Evolutionary conservation across 805 yeast species (phyloP).

Genomic region (Grigorovia yakushimaensis): DNA sequence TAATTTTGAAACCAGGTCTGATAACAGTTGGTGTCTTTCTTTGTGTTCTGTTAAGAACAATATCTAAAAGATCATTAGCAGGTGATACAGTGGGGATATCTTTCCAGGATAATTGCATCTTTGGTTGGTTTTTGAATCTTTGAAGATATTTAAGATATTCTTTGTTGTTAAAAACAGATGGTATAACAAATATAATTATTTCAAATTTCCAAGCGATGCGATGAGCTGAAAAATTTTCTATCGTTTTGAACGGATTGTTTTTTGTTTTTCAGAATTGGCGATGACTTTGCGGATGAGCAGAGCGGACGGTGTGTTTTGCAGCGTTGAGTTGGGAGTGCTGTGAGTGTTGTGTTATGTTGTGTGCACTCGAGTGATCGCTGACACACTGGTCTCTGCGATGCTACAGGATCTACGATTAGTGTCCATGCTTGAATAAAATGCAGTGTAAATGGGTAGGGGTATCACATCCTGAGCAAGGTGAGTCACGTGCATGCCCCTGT

Average conservation of each 20-base stretch:
- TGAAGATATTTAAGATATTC: not conserved
- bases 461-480: too few relatives aligned
- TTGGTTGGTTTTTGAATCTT: not conserved
- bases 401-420: too few relatives aligned
- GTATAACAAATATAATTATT: not conserved
- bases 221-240: conserved; percentile 10
- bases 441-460: too few relatives aligned
- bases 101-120: conserved; percentile 97
- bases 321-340: not conserved
- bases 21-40: conserved; percentile 99
- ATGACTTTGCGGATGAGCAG: not conserved
- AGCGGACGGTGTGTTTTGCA: not conserved
- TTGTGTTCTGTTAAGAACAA: conserved; percentile 93
- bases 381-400: too few relatives aligned
- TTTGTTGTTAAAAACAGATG: not conserved
- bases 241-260: conserved; percentile 1
- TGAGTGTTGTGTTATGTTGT: not conserved
- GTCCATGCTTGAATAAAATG: too few relatives aligned
- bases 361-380: too few relatives aligned
- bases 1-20: conserved; percentile 90
- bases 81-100: conserved; percentile 94
- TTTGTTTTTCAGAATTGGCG: not conserved
- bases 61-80: conserved; percentile 88
- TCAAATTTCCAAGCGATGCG: conserved; percentile 6
- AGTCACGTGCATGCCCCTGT: too few relatives aligned